Evolutionary conservation across 2,329 filamentous ascomycete genomes (phyloP).

Genomic region (Tolypocladium inflatum): DNA sequence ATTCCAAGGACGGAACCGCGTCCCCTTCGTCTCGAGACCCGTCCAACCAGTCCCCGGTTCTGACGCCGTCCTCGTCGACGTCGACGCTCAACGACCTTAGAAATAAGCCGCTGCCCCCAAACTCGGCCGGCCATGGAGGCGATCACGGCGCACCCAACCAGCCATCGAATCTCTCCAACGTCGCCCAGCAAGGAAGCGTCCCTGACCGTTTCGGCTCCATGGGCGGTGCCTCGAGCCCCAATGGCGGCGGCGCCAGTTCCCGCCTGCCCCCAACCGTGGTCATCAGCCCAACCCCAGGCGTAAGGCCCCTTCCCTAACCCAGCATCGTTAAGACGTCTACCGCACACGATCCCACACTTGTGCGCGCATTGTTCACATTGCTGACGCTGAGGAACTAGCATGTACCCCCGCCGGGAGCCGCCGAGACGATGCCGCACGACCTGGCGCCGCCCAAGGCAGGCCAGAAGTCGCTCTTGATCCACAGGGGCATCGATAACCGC

Average conservation of each 20-base stretch:
- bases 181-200: conserved; percentile 23
- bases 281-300: conserved; percentile 88
- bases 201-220: conserved; percentile 32
- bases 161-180: conserved; percentile 25
- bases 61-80: conserved; percentile 82
- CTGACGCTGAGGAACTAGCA: conserved; percentile 40
- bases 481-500: conserved; percentile 80
- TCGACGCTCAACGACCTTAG: conserved; percentile 78
- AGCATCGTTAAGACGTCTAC: neutral
- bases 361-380: neutral
- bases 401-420: conserved; percentile 80
- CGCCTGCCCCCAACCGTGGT: conserved; percentile 75
- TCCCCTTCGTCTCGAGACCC: conserved; percentile 59
- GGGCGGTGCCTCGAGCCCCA: conserved; percentile 24
- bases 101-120: conserved; percentile 66
- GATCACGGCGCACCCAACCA: conserved; percentile 33
- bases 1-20: conserved; percentile 65
- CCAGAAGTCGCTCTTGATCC: conserved; percentile 78
- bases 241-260: conserved; percentile 21
- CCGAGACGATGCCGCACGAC: conserved; percentile 97
- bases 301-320: conserved; percentile 33
- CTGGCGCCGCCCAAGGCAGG: conserved; percentile 88
- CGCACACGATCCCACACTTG: neutral
- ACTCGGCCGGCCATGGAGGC: conserved; percentile 33
- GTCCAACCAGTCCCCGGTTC: conserved; percentile 48